Evolutionary conservation across 2,329 filamentous ascomycete species (phyloP), one percentile per base, ranked within the genome.

Genomic region (Colletotrichum agaves): DNA sequence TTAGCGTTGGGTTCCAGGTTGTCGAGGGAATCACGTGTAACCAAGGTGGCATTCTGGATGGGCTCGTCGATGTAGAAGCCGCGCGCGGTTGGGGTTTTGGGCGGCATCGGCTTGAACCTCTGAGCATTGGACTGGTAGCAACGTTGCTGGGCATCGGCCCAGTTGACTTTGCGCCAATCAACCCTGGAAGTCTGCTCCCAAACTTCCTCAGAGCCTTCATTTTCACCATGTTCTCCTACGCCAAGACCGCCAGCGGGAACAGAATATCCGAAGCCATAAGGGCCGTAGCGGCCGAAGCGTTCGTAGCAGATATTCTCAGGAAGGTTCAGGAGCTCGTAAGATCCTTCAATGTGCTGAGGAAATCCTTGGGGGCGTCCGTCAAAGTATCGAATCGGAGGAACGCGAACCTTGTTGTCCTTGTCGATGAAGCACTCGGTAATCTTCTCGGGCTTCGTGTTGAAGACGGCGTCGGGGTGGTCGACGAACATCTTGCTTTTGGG

Each of bases 221-320:
- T 89, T 70, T 98, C 92, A 21, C 93, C 93, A 73, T 94, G 90
- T 78, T 97, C 87, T 11, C 93, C 94, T n/a, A 92, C 90, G 4
- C 95, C 94, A 27, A 91, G 89, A 2, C 95, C 95, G 12, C 95
- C 95, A 71, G 86, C 89, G 65, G 89, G 89, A 37, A 86, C 83
- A 35, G 91, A 93, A 77, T 98, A 98, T 8, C 95, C 95, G 69
- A 93, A 88, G 0, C 95, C 95, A 73, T 99, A 99, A 0, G 95
- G 92, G 0, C 93, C 94, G 33, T 96, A 88, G 70, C 94, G 88
- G 3, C 95, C 95, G 76, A 93, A 97, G 2, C 96, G 87, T 72
- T 99, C 96, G 75, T 97, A 98, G 80, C 96, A 99, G 52, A 98
- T 88, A 74, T 97, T 91, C 71, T 97, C 88, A 17, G 91, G 88